phyloP scores from a whole-genome alignment of 768 basidiomycete genomes.

The Fomitopsis serialis region DNA sequence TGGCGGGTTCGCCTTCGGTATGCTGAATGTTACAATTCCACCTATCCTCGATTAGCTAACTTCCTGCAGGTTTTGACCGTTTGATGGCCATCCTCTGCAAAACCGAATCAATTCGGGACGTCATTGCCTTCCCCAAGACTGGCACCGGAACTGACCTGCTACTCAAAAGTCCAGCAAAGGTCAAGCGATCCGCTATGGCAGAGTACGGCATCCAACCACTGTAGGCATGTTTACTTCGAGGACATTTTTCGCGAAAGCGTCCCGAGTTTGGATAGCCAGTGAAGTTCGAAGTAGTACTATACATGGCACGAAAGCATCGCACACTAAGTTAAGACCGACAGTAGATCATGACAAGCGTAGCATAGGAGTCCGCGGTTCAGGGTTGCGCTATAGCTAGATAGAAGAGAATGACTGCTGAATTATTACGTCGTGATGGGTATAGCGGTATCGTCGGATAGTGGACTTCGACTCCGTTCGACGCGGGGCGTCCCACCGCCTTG shows the following conservation, averaged over 20 bases:
- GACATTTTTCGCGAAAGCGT: too few species aligned
- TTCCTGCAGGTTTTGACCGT: conserved; percentile 76
- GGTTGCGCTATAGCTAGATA: background rate
- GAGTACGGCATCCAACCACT: conserved; percentile 57
- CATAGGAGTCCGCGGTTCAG: background rate
- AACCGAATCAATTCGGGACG: conserved; percentile 84
- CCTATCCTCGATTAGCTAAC: background rate
- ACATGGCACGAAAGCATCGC: background rate
- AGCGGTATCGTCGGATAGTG: conserved; percentile 25
- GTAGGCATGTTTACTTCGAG: background rate
- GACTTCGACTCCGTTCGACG: conserved; percentile 23
- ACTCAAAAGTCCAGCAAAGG: conserved; percentile 79
- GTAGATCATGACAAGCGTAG: background rate
- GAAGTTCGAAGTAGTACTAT: background rate
- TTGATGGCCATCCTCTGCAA: conserved; percentile 88
- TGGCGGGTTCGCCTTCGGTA: conserved; percentile 90
- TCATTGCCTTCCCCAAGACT: conserved; percentile 96
- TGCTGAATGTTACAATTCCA: background rate
- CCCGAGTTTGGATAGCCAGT: background rate
- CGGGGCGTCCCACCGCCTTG: conserved; percentile 15
- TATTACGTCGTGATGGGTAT: conserved; percentile 20
- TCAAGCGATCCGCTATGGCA: conserved; percentile 43
- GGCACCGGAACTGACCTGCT: conserved; percentile 78
- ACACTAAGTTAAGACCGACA: background rate
- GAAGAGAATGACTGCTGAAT: background rate